These are phyloP conservation scores for Acorus calamus DNA, from an alignment of 106 monocot genomes.

Conservation along the genomic window DNA sequence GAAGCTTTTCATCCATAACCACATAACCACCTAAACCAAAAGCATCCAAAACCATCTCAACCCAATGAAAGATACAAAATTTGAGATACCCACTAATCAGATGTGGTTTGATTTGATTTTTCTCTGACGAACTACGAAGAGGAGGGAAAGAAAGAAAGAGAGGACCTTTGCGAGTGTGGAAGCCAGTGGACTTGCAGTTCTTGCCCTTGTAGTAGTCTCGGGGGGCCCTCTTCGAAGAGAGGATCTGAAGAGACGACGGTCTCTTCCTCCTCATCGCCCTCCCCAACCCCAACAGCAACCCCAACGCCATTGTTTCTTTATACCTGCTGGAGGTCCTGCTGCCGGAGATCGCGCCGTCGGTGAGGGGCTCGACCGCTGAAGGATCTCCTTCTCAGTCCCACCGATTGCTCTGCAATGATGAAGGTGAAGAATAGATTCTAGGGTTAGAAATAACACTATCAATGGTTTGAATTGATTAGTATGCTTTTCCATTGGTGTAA, in stretches of 20 bases:
- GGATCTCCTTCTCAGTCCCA: too few species aligned
- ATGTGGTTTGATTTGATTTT: not conserved
- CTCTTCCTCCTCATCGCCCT: constrained; percentile 72
- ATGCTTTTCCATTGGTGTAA: too few species aligned
- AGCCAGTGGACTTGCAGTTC: constrained; percentile 94
- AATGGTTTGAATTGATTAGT: too few species aligned
- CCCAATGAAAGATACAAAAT: not conserved
- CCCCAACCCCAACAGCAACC: constrained; percentile 53
- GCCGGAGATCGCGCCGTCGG: too few species aligned
- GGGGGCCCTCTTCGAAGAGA: constrained; percentile 62
- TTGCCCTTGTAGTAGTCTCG: constrained; percentile 78
- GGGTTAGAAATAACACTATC: too few species aligned
- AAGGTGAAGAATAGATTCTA: too few species aligned
- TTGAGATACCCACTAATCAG: too few species aligned
- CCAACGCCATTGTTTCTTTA: constrained; percentile 42
- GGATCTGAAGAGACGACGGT: constrained; percentile 44
- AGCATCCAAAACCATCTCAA: not conserved
- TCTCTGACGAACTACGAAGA: not conserved
- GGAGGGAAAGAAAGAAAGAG: not conserved
- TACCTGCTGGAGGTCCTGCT: too few species aligned
- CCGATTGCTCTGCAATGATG: too few species aligned
- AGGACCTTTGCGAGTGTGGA: constrained; percentile 82
- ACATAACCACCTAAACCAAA: constrained; percentile 41
- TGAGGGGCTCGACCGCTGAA: too few species aligned
- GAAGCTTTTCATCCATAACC: constrained; percentile 65